Base-by-base conservation (phyloP, 805 yeast genomes). In the Ogataea paraovalis region DNA sequence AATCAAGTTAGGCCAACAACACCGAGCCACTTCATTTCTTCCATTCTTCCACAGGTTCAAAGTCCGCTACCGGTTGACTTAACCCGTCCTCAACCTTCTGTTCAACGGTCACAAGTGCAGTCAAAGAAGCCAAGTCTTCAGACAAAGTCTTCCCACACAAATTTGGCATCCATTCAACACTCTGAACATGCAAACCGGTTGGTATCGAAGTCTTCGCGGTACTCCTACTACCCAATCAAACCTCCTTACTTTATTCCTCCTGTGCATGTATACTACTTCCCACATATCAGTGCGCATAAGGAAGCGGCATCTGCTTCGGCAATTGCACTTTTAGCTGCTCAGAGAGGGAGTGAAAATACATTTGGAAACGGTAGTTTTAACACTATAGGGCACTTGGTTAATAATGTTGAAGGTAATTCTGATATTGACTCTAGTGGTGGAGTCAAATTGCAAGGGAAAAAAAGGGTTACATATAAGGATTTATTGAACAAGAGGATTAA, bases 201-300 rank as follows among this genome's bases (percentile, higher is more conserved):
- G 16, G 38, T 19, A 4, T 39, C 42, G 36, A 36, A 22, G n/a
- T 22, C 44, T 19, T 32, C 28, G n/a, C 33, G 51, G 21, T 75
- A 75, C 53, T 69, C 71, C 44, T 74, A 74, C 51, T 73, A 69
- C 55, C 79, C 78, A 0, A 68, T 75, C 6, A 70, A 71, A 50
- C 70, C 66, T 46, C 74, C 72, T n/a, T 75, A 74, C 53, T 75
- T 73, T 51, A 55, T 73, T 34, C 79, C 79, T 4, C 79, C 79
- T 3, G 69, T 75, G 30, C 71, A 73, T 52, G 76, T 67, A 33
- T 78, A 71, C 25, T 75, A 74, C 54, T 73, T 75, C 52, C 79
- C 79, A 0, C 79, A 75, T 52, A 66, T 74, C 14, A 74, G 72
- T 3, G 78, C 73, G 46, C 77, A 67, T 42, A 46, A 49, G 30